Evolutionary conservation across 768 basidiomycete genomes (phyloP).

Genomic region (Dentipellis fragilis): DNA sequence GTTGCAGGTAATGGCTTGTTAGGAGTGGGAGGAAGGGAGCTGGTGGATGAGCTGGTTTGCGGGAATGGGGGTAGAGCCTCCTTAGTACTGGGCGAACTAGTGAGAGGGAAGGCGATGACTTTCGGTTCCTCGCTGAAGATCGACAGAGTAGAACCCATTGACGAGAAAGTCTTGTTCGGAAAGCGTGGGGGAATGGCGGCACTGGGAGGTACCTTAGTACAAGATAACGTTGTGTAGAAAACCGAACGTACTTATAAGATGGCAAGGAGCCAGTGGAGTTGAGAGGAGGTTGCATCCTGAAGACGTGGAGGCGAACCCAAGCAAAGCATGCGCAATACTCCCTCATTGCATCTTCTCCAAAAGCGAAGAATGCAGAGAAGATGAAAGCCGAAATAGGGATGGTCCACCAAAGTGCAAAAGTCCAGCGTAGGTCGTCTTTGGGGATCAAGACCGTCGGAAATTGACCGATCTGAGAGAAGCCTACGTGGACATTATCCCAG

Average conservation of each 20-base stretch:
- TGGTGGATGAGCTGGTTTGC: neutral
- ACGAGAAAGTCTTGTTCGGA: neutral
- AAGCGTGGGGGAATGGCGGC: neutral
- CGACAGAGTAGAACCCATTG: neutral
- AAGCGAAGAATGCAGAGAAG: neutral
- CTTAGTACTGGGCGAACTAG: neutral
- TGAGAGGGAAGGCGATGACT: neutral
- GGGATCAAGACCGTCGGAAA: neutral
- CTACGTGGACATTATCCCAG: slow-evolving; percentile 28
- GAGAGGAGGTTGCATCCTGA: neutral
- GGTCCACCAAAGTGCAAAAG: neutral
- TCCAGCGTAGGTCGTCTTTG: neutral
- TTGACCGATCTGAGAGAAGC: slow-evolving; percentile 16
- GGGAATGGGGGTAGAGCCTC: neutral
- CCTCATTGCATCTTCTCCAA: neutral
- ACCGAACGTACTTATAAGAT: neutral
- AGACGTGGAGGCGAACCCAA: neutral
- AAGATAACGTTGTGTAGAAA: neutral
- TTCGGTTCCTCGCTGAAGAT: neutral
- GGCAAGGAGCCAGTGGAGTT: neutral
- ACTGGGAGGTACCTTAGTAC: neutral
- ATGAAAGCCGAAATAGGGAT: neutral
- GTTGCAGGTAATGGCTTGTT: neutral
- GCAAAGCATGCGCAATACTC: neutral
- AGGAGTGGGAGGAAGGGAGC: neutral